Conservation (phyloP, 2,329 filamentous ascomycete genomes). For the Cladophialophora yegresii region DNA sequence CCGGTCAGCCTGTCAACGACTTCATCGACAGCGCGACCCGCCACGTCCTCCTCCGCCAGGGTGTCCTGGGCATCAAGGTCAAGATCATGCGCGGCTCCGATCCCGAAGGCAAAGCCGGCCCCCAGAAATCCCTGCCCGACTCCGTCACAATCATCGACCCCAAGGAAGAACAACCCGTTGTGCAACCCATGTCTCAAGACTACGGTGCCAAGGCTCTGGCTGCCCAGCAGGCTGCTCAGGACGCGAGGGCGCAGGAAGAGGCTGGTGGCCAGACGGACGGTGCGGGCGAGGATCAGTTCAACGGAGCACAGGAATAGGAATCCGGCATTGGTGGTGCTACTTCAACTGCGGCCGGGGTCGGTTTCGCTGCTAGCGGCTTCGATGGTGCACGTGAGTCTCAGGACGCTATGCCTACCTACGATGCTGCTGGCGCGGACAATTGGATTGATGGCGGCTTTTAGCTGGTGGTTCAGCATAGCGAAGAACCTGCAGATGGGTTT, state of each 20-base stretch:
- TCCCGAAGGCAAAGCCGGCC: slow-evolving; percentile 97
- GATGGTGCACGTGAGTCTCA: slow-evolving; percentile 13
- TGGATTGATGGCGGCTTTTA: not conserved
- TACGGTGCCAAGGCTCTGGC: slow-evolving; percentile 89
- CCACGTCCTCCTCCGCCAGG: slow-evolving; percentile 99
- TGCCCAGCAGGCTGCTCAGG: slow-evolving; percentile 58
- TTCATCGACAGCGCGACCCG: slow-evolving; percentile 99
- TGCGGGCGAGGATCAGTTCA: slow-evolving; percentile 44
- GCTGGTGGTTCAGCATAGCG: not conserved
- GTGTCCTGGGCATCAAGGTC: slow-evolving; percentile 99
- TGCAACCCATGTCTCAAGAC: slow-evolving; percentile 96
- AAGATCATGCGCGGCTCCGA: slow-evolving; percentile 99
- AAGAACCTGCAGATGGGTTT: not conserved
- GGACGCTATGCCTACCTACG: not conserved
- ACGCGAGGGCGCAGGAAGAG: slow-evolving; percentile 61
- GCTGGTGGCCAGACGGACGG: slow-evolving; percentile 39
- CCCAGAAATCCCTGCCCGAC: slow-evolving; percentile 95
- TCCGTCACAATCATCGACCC: slow-evolving; percentile 99
- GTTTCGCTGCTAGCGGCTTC: slow-evolving; percentile 1
- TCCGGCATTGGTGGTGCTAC: slow-evolving; percentile 7
- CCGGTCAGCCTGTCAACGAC: slow-evolving; percentile 98
- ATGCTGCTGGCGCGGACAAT: not conserved
- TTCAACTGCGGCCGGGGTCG: slow-evolving; percentile 11
- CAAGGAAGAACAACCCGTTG: slow-evolving; percentile 96
- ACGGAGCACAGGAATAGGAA: slow-evolving; percentile 49